Evolutionary conservation across 2,329 filamentous ascomycete species (phyloP).

Genomic region (Pseudogymnoascus sp.): DNA sequence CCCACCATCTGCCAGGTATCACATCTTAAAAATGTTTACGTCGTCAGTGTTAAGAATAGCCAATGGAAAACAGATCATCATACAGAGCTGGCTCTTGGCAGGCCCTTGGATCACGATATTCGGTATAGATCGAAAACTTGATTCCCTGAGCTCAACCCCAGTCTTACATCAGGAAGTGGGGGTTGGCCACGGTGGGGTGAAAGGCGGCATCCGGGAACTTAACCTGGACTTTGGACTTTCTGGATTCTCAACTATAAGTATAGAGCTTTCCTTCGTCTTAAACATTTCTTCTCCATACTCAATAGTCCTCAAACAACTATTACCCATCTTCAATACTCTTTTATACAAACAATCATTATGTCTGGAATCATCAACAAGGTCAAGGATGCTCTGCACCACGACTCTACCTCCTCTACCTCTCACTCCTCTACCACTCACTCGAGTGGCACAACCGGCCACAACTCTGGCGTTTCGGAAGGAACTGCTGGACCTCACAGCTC

Average conservation of each 20-base stretch:
- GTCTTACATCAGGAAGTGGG: constrained; percentile 5
- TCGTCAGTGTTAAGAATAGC: background rate
- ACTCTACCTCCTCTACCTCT: constrained; percentile 16
- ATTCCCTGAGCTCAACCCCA: background rate
- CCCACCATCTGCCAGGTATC: background rate
- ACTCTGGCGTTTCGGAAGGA: constrained; percentile 17
- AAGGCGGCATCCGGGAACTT: background rate
- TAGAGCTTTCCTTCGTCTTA: background rate
- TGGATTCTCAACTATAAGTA: background rate
- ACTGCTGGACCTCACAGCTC: constrained; percentile 29
- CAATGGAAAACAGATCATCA: background rate
- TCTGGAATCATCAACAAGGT: constrained; percentile 38
- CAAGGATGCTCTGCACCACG: constrained; percentile 35
- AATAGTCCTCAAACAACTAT: constrained; percentile 2
- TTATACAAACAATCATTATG: constrained; percentile 29
- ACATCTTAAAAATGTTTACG: constrained; percentile 5
- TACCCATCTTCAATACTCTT: constrained; percentile 7
- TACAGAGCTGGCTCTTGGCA: background rate
- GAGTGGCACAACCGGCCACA: constrained; percentile 20
- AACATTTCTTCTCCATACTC: background rate
- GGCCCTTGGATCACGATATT: background rate
- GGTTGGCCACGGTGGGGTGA: background rate
- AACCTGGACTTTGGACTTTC: background rate
- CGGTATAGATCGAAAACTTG: background rate
- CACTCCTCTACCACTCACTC: constrained; percentile 11